Evolutionary conservation across 1,139 yeast genomes (phyloP).

Genomic region (Meyerozyma carpophila): DNA sequence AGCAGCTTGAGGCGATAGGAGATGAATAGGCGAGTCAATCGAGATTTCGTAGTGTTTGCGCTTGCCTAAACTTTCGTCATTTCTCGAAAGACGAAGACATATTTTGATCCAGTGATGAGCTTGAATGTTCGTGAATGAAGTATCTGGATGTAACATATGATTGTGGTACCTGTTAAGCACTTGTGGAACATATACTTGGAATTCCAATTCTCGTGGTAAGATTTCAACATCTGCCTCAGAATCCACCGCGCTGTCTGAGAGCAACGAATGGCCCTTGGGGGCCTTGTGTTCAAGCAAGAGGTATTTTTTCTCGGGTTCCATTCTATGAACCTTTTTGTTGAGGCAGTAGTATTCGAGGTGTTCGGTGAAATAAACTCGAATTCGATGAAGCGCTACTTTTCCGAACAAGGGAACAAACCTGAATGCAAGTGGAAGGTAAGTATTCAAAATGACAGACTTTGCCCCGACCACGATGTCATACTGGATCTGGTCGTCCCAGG

Average conservation of each 20-base stretch:
- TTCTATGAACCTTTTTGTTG: slow-evolving; percentile 79
- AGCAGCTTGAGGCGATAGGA: slow-evolving; percentile 60
- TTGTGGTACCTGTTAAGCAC: slow-evolving; percentile 42
- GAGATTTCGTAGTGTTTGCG: slow-evolving; percentile 87
- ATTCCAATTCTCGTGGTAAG: slow-evolving; percentile 65
- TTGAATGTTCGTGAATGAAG: slow-evolving; percentile 70
- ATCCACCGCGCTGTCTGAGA: slow-evolving; percentile 21
- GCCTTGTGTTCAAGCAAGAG: slow-evolving; percentile 78
- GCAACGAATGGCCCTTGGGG: slow-evolving; percentile 39
- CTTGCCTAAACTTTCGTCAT: slow-evolving; percentile 52
- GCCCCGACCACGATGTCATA: slow-evolving; percentile 90
- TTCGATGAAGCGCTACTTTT: slow-evolving; percentile 80
- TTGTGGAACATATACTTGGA: slow-evolving; percentile 76
- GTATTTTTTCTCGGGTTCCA: slow-evolving; percentile 83
- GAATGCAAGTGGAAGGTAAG: slow-evolving; percentile 79
- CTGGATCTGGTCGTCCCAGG: slow-evolving; percentile 89
- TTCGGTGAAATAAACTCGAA: slow-evolving; percentile 81
- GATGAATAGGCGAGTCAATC: slow-evolving; percentile 85
- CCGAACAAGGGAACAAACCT: slow-evolving; percentile 76
- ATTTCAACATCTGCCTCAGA: slow-evolving; percentile 29
- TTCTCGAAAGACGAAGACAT: slow-evolving; percentile 67
- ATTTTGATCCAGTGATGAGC: slow-evolving; percentile 93
- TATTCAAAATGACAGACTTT: slow-evolving; percentile 78
- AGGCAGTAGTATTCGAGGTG: slow-evolving; percentile 85
- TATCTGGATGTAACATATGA: slow-evolving; percentile 67